Percentiles rank a stretch among this genome's conserved stretches.
These are phyloP conservation scores for Coemansia sp. DNA, from an alignment of 192 early-diverging fungal species.

Conservation along the genomic window DNA sequence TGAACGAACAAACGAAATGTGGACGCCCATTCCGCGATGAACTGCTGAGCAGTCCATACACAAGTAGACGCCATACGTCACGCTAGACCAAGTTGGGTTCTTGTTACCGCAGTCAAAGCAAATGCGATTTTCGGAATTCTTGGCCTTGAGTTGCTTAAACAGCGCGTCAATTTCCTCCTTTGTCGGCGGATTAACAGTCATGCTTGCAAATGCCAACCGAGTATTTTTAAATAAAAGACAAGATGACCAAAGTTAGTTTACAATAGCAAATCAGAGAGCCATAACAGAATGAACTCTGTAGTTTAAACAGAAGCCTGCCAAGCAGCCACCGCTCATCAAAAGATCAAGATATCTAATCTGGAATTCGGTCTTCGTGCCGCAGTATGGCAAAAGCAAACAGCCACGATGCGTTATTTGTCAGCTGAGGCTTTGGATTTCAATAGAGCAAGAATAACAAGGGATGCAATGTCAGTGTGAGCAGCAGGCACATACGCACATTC, in stretches of 20 bases:
- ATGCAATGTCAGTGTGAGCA: neutral
- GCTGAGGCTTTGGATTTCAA: neutral
- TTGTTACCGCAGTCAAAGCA: conserved; percentile 97
- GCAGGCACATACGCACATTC: neutral
- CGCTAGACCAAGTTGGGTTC: conserved; percentile 93
- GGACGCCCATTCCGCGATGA: conserved; percentile 96
- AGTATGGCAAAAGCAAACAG: neutral
- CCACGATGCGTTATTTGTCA: no score
- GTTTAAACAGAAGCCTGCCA: no score
- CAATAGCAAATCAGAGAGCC: no score
- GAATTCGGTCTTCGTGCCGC: neutral
- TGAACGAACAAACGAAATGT: conserved; percentile 96
- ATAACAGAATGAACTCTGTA: no score
- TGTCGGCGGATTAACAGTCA: conserved; percentile 36
- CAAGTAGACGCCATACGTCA: conserved; percentile 92
- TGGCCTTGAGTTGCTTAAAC: conserved; percentile 48
- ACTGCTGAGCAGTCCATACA: conserved; percentile 96
- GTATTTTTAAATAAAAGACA: neutral
- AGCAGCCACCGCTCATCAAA: neutral
- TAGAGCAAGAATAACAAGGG: neutral
- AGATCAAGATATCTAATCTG: neutral
- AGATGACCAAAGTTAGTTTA: neutral
- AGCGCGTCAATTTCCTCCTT: conserved; percentile 44
- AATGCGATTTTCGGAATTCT: conserved; percentile 57
- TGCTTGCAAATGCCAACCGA: conserved; percentile 5